A percentile compares a stretch with the other conserved stretches of the same genome.
Conservation (phyloP, 225 moss, liverwort and hornwort species). For the Marchantia paleacea region DNA sequence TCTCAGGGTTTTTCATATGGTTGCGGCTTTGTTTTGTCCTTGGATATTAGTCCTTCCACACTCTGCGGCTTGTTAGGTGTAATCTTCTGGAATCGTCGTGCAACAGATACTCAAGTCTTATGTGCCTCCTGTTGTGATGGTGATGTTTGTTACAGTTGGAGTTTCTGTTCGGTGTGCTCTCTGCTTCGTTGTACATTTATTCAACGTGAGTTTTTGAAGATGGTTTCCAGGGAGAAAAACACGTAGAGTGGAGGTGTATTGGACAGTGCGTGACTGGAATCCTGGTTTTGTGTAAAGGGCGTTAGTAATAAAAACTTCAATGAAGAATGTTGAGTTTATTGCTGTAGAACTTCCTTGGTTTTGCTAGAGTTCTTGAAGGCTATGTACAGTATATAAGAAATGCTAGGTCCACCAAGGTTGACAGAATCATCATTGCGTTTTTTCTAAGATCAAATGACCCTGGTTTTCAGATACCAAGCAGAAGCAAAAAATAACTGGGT, state of each 20-base stretch:
- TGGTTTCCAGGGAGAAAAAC: background rate
- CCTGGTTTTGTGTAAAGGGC: background rate
- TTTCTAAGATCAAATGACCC: background rate
- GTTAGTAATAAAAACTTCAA: too few relatives aligned
- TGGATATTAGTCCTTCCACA: background rate
- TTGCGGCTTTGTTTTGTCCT: background rate
- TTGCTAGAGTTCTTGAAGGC: background rate
- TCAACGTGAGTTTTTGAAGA: slow-evolving; percentile 62
- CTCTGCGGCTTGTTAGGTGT: background rate
- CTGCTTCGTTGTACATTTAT: slow-evolving; percentile 74
- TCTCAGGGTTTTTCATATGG: background rate
- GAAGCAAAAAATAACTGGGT: slow-evolving; percentile 54
- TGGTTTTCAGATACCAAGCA: slow-evolving; percentile 49
- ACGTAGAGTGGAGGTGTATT: background rate
- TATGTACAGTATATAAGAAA: background rate
- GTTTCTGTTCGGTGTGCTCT: slow-evolving; percentile 60
- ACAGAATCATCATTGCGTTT: background rate
- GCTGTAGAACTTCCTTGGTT: background rate
- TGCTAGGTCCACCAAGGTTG: background rate
- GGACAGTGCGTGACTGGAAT: slow-evolving; percentile 18
- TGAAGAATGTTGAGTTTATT: background rate
- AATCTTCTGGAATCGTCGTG: background rate
- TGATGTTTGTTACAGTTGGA: slow-evolving; percentile 53
- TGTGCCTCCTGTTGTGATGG: background rate
- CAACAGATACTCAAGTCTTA: background rate